Percentiles rank a stretch among this genome's conserved stretches.
Evolutionary conservation across 106 monocot species (phyloP).

Genomic region (Apostasia shenzhenica): DNA sequence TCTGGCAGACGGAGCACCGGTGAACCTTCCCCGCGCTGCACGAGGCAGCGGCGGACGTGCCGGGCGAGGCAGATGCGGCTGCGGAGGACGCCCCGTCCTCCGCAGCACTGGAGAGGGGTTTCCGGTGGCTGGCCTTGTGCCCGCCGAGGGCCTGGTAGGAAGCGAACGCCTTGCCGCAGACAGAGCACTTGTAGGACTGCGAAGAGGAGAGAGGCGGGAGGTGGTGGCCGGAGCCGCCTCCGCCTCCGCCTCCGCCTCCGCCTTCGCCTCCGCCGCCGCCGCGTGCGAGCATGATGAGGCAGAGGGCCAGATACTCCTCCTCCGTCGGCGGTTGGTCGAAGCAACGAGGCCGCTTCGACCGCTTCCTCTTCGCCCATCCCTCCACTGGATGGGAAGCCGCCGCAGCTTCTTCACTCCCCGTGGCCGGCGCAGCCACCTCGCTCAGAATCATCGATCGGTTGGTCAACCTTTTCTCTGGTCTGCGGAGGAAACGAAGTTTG

Average conservation of each 20-base stretch:
- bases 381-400: neutral
- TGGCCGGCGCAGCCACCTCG: neutral
- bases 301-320: slow-evolving; percentile 52
- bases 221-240: neutral
- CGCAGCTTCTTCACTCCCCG: neutral
- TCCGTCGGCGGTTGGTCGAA: slow-evolving; percentile 14
- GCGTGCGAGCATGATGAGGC: slow-evolving; percentile 48
- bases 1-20: slow-evolving; percentile 40
- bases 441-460: neutral
- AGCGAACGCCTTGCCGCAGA: slow-evolving; percentile 31
- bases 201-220: neutral
- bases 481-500: neutral
- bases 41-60: neutral
- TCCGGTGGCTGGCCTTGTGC: slow-evolving; percentile 55
- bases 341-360: slow-evolving; percentile 19
- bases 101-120: neutral
- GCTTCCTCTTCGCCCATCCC: slow-evolving; percentile 25
- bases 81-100: neutral
- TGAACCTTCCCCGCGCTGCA: slow-evolving; percentile 17
- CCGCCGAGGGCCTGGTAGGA: slow-evolving; percentile 62
- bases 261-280: neutral
- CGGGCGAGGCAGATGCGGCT: neutral
- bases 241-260: neutral
- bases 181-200: slow-evolving; percentile 24
- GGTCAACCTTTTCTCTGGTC: neutral